Percentiles rank a stretch among this genome's conserved stretches.
These are phyloP conservation scores for Hypoxylon sp. DNA, from an alignment of 2,329 filamentous ascomycete species.

Conservation along the genomic window DNA sequence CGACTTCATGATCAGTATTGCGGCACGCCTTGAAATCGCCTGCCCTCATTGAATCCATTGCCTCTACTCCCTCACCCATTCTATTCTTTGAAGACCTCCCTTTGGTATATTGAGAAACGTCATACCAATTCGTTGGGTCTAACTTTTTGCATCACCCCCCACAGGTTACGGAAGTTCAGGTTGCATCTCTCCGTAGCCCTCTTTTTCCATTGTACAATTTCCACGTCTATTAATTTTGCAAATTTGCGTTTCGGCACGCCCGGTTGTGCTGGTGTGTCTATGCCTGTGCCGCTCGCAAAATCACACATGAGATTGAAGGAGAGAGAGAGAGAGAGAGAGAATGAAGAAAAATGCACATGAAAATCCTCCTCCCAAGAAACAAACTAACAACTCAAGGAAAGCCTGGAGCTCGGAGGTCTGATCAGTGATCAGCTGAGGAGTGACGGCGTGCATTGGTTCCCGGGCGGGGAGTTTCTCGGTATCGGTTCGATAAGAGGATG, in stretches of 20 bases:
- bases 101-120: constrained; percentile 19
- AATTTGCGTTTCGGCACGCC: constrained; percentile 4
- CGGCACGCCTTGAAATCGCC: constrained; percentile 9
- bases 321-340: constrained; percentile 10
- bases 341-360: background rate
- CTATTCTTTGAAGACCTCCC: constrained; percentile 1
- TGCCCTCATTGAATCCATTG: constrained; percentile 1
- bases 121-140: constrained; percentile 6
- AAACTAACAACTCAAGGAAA: constrained; percentile 3
- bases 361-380: background rate
- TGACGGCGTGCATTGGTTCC: constrained; percentile 27
- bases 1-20: constrained; percentile 39
- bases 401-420: constrained; percentile 37
- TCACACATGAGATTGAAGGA: constrained; percentile 7
- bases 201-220: constrained; percentile 25
- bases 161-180: constrained; percentile 25
- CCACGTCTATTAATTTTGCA: constrained; percentile 18
- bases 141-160: background rate
- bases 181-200: constrained; percentile 11
- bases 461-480: constrained; percentile 22
- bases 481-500: constrained; percentile 17
- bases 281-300: background rate
- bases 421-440: constrained; percentile 19
- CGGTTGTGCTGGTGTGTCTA: background rate
- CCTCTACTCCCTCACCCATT: background rate